Conservation (phyloP, 345 rosid genomes). For the Boechera divaricarpa region DNA sequence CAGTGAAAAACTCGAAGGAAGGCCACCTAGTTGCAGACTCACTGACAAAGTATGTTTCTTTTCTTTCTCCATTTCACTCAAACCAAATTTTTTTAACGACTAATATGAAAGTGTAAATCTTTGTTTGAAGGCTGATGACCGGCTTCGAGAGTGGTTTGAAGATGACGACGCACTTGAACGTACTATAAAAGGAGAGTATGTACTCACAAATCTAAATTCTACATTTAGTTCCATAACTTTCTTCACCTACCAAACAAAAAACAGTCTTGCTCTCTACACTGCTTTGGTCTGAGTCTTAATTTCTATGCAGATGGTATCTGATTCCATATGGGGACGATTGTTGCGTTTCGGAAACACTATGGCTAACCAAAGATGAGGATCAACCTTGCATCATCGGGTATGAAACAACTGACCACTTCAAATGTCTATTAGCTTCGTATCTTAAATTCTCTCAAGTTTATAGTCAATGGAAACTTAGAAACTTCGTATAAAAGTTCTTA, state of each 20-base stretch:
- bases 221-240: background rate
- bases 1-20: conserved; percentile 89
- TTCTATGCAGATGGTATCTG: conserved; percentile 70
- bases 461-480: too few relatives aligned
- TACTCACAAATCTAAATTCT: conserved; percentile 27
- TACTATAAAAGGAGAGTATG: conserved; percentile 80
- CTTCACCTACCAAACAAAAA: conserved; percentile 1
- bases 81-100: background rate
- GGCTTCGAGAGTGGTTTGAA: conserved; percentile 52
- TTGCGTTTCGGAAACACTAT: conserved; percentile 54
- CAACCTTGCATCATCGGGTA: conserved; percentile 72
- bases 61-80: background rate
- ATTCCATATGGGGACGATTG: conserved; percentile 57
- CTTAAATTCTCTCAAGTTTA: too few relatives aligned
- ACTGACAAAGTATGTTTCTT: conserved; percentile 67
- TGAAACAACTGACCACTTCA: background rate
- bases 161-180: conserved; percentile 85
- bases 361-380: conserved; percentile 64
- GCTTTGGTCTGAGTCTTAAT: conserved; percentile 17
- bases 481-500: too few relatives aligned
- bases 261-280: background rate
- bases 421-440: background rate
- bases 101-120: background rate
- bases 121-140: conserved; percentile 49
- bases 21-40: conserved; percentile 78